Conservation (phyloP, 2,329 filamentous ascomycete genomes). For the Colletotrichum musae region DNA sequence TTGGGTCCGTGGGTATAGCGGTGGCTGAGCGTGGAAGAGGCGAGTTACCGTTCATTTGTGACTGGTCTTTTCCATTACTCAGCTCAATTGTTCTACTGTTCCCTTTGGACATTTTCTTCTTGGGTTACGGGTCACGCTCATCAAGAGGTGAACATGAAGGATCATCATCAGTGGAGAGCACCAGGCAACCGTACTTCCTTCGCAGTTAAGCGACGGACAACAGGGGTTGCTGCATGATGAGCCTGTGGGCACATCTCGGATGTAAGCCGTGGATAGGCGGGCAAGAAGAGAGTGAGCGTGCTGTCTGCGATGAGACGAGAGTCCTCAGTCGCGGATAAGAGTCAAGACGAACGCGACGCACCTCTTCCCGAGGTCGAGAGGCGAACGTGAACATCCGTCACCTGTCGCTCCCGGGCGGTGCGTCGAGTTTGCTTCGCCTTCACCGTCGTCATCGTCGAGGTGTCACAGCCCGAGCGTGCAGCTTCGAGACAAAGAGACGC, state of each 20-base stretch:
- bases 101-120: not conserved
- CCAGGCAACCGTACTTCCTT: not conserved
- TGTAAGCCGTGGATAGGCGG: no score
- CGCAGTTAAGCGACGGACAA: not conserved
- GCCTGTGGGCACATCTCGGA: no score
- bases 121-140: no score
- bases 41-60: not conserved
- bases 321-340: no score
- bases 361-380: no score
- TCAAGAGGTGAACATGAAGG: not conserved
- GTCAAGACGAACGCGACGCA: no score
- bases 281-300: no score
- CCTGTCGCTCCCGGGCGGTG: no score
- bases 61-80: not conserved
- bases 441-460: not conserved
- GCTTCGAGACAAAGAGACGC: no score
- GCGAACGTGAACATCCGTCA: no score
- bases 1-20: conserved; percentile 14
- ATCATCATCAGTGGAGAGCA: no score
- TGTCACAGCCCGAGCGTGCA: not conserved
- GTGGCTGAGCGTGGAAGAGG: conserved; percentile 28
- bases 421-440: not conserved
- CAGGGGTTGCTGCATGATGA: not conserved
- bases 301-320: no score
- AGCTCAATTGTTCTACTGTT: not conserved